Percentiles rank a stretch among this genome's conserved stretches.
phyloP scores from a whole-genome alignment of 2,329 filamentous ascomycete genomes.

The Neurospora crassa region DNA sequence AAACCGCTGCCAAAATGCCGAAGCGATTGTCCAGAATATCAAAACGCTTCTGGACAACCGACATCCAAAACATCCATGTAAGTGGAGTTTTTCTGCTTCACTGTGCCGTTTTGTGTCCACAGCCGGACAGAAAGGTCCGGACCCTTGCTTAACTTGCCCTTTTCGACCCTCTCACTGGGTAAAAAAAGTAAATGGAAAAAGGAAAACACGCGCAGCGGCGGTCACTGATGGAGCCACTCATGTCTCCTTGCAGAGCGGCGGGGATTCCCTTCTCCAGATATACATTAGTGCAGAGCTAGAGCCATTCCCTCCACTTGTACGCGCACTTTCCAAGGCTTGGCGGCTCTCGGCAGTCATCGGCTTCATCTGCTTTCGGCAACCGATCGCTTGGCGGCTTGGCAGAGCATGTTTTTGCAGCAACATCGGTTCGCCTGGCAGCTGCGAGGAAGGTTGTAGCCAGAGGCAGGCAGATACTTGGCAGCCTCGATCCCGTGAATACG shows the following conservation, averaged over 20 bases:
- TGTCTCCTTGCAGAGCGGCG: not conserved
- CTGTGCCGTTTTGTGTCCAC: not conserved
- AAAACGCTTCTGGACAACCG: too few relatives aligned
- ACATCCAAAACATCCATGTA: not conserved
- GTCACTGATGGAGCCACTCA: not conserved
- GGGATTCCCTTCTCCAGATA: not conserved
- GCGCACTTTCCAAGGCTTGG: not conserved
- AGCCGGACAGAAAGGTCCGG: not conserved
- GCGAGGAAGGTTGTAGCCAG: not conserved
- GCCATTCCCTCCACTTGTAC: not conserved
- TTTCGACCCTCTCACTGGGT: not conserved
- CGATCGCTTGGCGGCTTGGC: not conserved
- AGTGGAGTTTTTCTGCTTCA: not conserved
- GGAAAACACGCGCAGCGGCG: not conserved
- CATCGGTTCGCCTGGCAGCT: not conserved
- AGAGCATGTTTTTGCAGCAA: not conserved
- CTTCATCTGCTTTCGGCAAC: not conserved
- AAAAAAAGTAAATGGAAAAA: not conserved
- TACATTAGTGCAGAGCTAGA: not conserved
- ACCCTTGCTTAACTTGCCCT: not conserved
- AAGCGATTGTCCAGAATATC: too few relatives aligned
- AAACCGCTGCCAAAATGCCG: too few relatives aligned
- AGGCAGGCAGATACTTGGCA: not conserved
- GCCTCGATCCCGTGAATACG: not conserved
- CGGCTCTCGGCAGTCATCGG: not conserved